Evolutionary conservation across 78 protist genomes (phyloP), one percentile per base, ranked within the genome.

Genomic region (Tieghemostelium lacteum): DNA sequence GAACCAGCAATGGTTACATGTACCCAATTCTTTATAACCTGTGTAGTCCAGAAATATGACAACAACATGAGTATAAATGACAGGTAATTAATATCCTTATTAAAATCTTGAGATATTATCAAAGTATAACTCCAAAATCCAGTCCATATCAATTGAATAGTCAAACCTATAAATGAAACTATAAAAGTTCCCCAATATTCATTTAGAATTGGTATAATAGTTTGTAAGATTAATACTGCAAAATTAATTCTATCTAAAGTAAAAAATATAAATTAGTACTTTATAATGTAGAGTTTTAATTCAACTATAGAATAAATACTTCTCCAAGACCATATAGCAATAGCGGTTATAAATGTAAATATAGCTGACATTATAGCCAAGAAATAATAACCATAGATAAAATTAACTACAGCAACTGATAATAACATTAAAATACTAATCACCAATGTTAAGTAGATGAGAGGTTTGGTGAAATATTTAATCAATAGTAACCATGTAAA

Each of bases 1-100:
- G 86, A 39, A 34, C 97, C 97, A 20, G 76, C 31, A 22, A 74
- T 42, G 16, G 96, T 80, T 64, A 75, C 65, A 54, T 96, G 98
- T 26, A 88, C 86, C 2, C 85, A 74, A 29, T 95, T 95, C 73
- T 86, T 89, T 58, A 96, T 83, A 4, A 94, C 93, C 12, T 88
- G 40, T 37, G 58, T 52, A 58, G 76, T 69, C 95, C 95, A 96
- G 73, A 50, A 96, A 10, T 45, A 45, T 14, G 52, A 45, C 10
- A 45, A 10, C 10, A 45, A 14, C 52, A 45, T 45, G 72, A 95
- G 77, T 1, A 88, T 40, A 63, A 96, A 77, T 19, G 89, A 72
- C 61, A 93, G 34, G 45, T 71, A 92, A 45, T 45, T 45, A 45
- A 45, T 45, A 14, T 45, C 52, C 10, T 45, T 45, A 10, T 6